Conservation (phyloP, 2,329 filamentous ascomycete genomes). For the Seiridium unicorne region DNA sequence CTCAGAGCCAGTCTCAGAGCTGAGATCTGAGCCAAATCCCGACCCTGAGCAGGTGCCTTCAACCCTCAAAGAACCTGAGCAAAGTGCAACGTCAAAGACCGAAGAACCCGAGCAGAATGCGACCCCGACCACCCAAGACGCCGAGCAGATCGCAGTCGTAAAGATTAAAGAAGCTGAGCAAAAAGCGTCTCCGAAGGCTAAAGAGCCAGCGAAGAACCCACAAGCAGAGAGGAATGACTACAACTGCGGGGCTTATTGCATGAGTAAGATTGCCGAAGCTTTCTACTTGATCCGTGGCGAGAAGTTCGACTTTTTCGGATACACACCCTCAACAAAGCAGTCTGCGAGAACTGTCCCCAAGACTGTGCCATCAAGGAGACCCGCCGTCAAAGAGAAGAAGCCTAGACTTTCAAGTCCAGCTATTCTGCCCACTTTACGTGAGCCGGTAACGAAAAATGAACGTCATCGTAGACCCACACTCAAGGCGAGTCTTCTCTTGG, state of each 20-base stretch:
- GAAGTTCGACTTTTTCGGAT: constrained; percentile 28
- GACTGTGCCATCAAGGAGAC: background rate
- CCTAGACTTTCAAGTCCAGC: constrained; percentile 40
- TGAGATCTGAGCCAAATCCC: constrained; percentile 13
- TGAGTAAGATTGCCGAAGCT: constrained; percentile 29
- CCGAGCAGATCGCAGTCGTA: no score
- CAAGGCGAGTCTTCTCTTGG: constrained; percentile 1
- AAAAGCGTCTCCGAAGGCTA: background rate
- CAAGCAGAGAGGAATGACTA: constrained; percentile 30
- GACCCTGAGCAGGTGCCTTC: background rate
- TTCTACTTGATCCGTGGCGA: constrained; percentile 28
- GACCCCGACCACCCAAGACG: no score
- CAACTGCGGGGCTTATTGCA: constrained; percentile 27
- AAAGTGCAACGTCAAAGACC: no score
- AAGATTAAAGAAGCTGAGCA: background rate
- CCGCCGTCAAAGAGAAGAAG: constrained; percentile 19
- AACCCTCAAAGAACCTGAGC: no score
- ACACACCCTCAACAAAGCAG: constrained; percentile 14
- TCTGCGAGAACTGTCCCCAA: background rate
- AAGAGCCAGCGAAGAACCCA: constrained; percentile 26
- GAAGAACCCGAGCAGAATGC: no score
- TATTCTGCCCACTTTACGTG: constrained; percentile 17
- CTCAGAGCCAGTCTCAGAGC: background rate
- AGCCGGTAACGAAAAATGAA: background rate
- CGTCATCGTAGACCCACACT: background rate